A percentile compares a stretch with the other conserved stretches of the same genome.
phyloP scores from a whole-genome alignment of 1,284 basidiomycete genomes.

The Sporisorium exsertum region DNA sequence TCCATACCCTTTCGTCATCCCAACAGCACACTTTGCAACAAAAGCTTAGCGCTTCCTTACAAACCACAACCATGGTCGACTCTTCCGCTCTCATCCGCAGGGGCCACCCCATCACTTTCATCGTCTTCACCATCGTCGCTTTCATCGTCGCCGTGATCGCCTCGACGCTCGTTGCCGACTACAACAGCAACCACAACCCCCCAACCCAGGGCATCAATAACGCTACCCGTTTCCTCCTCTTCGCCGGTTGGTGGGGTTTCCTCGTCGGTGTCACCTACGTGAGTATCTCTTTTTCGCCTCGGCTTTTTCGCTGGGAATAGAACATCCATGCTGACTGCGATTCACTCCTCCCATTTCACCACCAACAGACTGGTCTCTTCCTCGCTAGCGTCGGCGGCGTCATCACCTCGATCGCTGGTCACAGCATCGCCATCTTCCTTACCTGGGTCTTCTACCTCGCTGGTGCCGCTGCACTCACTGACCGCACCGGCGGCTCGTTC shows the following conservation, averaged over 20 bases:
- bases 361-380: slow-evolving; percentile 60
- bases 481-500: slow-evolving; percentile 48
- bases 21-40: background rate
- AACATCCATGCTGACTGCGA: slow-evolving; percentile 9
- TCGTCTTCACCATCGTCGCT: slow-evolving; percentile 56
- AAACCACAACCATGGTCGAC: slow-evolving; percentile 49
- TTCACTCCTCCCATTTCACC: background rate
- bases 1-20: background rate
- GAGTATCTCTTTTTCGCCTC: slow-evolving; percentile 25
- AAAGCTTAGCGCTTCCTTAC: background rate
- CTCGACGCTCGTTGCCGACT: slow-evolving; percentile 59
- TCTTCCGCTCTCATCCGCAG: slow-evolving; percentile 52
- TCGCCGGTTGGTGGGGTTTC: slow-evolving; percentile 67
- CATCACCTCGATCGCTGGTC: slow-evolving; percentile 67
- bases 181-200: slow-evolving; percentile 60
- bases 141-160: slow-evolving; percentile 66
- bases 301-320: background rate
- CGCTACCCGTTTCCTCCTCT: slow-evolving; percentile 62
- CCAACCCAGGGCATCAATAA: slow-evolving; percentile 42
- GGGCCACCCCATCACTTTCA: slow-evolving; percentile 66
- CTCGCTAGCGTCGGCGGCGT: slow-evolving; percentile 64
- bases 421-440: slow-evolving; percentile 61
- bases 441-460: slow-evolving; percentile 67
- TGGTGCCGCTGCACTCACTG: slow-evolving; percentile 63
- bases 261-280: slow-evolving; percentile 61